Conservation (phyloP, 306 rosid species). For the Sicyos baderoa region DNA sequence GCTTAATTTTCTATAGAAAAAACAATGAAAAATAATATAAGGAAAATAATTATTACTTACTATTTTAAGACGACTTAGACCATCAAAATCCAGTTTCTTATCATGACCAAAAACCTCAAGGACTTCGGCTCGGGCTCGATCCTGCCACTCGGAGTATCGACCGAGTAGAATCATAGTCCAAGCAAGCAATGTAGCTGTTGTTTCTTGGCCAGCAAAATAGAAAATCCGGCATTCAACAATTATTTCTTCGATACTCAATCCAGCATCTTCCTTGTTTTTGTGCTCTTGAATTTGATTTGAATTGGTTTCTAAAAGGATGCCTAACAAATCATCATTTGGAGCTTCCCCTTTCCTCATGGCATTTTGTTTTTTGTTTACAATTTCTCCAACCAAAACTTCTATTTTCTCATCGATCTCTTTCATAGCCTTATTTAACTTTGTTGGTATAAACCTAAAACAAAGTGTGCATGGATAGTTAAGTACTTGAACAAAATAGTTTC, state of each 20-base stretch:
- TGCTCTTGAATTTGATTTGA: not conserved
- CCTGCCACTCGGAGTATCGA: not conserved
- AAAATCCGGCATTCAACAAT: not conserved
- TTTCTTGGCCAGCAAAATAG: constrained; percentile 8
- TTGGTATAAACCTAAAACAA: not conserved
- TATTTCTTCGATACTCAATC: not conserved
- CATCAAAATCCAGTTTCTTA: not conserved
- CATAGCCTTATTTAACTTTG: not conserved
- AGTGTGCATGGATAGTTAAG: not conserved
- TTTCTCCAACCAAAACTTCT: not conserved
- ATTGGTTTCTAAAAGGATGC: not conserved
- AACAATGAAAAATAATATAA: too few relatives aligned
- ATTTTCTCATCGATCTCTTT: not conserved
- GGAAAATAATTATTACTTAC: not conserved
- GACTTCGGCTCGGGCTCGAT: constrained; percentile 3
- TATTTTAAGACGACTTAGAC: not conserved
- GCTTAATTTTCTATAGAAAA: too few relatives aligned
- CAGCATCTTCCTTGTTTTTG: not conserved
- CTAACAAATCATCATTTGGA: not conserved
- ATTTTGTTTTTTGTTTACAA: not conserved
- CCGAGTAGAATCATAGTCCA: not conserved
- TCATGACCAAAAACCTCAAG: not conserved
- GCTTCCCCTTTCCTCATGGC: not conserved
- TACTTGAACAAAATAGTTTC: not conserved
- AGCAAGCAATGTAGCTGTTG: not conserved